Evolutionary conservation across 2,329 filamentous ascomycete genomes (phyloP), one percentile per base, ranked within the genome.

Genomic region (Mariannaea elegans): DNA sequence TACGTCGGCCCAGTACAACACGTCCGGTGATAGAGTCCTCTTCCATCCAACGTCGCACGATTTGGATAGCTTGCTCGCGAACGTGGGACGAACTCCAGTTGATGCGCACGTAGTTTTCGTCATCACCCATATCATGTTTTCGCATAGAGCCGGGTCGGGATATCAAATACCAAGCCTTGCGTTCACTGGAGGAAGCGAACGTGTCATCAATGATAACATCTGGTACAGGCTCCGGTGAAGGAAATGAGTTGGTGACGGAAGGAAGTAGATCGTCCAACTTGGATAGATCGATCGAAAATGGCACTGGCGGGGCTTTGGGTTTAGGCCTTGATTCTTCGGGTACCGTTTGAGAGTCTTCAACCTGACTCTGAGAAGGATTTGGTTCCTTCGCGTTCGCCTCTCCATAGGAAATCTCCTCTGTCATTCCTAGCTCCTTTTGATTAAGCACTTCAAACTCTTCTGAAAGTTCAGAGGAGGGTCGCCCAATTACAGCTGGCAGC

Each of bases 11-110:
- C 3, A 76, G 68, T 21, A 75, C 71, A 7, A 74, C 71, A n/a
- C 81, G 81, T 2, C 85, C 84, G 2, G 82, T 78, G 24, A 86
- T 83, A 0, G 84, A 84, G 65, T 87, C 87, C 65, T 89, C 84
- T 65, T 88, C 85, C 81, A 89, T 87, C 88, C 88, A 90, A 23
- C 85, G 80, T 23, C 84, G 80, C 16, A 90, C 87, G 38, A 86
- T 85, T 56, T 82, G 81, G 59, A 87, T 79, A 1, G 82, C 85
- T 8, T 86, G 81, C 12, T 75, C 72, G 21, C 84, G 84, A 2
- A 87, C 74, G 7, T 79, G 73, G 0, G 87, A 89, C n/a, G 78
- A 75, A 4, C 70, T 63, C 87, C 88, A 90, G 3, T 78, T 76
- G n/a, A 88, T 79, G 8, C 83, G 81, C 16, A 83, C 77, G 69